Base-by-base conservation (phyloP, 2,329 filamentous ascomycete species). In the Trichoderma sp. region DNA sequence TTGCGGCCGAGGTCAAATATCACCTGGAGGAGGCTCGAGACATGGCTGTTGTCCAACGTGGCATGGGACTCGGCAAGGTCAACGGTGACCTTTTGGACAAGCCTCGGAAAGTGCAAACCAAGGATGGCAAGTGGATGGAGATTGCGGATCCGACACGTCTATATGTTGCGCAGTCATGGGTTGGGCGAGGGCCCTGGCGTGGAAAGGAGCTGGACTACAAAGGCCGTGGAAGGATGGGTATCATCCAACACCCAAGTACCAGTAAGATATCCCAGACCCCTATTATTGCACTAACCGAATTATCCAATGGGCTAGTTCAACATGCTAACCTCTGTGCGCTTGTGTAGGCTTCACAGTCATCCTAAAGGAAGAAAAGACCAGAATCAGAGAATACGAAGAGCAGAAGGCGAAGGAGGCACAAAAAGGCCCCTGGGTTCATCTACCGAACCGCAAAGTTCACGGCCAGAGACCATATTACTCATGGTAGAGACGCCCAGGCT, bases 161-260 rank as follows among this genome's bases (percentile, higher is more conserved):
- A 72, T 99, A 97, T 79, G 87, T 99, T 73, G 91, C 94, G 66
- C 89, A 98, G 81, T 93, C 94, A 5, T 99, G 95, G 95, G 93
- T 97, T 55, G 93, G 92, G 66, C 90, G 91, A 72, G 92, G 93
- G 0, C 84, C 85, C 1, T 90, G 84, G 79, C 86, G 86, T 69
- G 81, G 79, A 30, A 81, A 81, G 70, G 82, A 84, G 56, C 82
- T 87, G 6, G 91, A 94, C 73, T 91, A 90, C 79, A 89, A 95
- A 71, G 94, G 93, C 3, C 86, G 92, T 76, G 93, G 93, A 39
- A 84, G 87, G 68, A 86, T 90, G 72, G 87, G 91, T 75, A 79
- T 88, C 39, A 84, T 96, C 79, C 84, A 84, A 68, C 89, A 89
- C 72, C 93, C 93, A 0, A 87, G 89, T 73, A 93, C 95, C 34